Conservation (phyloP, 495 filamentous ascomycete species). For the Hyaloscypha finlandica region DNA sequence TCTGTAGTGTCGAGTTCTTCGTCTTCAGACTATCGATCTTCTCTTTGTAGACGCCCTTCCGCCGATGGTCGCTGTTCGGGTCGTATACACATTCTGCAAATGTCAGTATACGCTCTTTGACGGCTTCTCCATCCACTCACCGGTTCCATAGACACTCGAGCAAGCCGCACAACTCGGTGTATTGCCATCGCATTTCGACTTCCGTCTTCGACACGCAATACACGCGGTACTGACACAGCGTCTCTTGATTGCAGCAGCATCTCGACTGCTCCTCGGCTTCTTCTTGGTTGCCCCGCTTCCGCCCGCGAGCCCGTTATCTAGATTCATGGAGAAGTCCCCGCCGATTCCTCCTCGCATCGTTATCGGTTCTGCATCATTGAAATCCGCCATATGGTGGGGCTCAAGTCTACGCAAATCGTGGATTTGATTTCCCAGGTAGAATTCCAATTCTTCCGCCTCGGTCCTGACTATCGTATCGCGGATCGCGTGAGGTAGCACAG, state of each 20-base stretch:
- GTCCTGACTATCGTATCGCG: neutral
- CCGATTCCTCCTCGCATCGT: neutral
- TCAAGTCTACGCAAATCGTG: neutral
- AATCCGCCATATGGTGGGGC: conserved; percentile 16
- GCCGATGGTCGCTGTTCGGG: conserved; percentile 90
- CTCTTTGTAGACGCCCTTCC: conserved; percentile 96
- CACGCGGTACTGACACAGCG: conserved; percentile 93
- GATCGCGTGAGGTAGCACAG: neutral
- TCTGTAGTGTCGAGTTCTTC: conserved; percentile 84
- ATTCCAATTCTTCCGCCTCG: neutral
- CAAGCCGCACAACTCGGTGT: conserved; percentile 92
- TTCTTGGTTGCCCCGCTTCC: conserved; percentile 41
- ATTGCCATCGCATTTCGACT: conserved; percentile 95
- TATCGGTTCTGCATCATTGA: conserved; percentile 16
- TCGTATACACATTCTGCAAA: conserved; percentile 81
- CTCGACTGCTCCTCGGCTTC: conserved; percentile 50
- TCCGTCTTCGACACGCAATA: conserved; percentile 85
- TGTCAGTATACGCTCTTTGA: neutral
- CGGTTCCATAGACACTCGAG: conserved; percentile 89
- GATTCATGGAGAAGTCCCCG: conserved; percentile 11
- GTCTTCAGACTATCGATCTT: conserved; percentile 90
- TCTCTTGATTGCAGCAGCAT: conserved; percentile 64
- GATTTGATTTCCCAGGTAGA: neutral
- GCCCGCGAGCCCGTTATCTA: neutral
- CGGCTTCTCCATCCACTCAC: conserved; percentile 14